These are phyloP conservation scores for Tricholoma bakamatsutake DNA, from an alignment of 768 basidiomycete genomes.

Conservation along the genomic window DNA sequence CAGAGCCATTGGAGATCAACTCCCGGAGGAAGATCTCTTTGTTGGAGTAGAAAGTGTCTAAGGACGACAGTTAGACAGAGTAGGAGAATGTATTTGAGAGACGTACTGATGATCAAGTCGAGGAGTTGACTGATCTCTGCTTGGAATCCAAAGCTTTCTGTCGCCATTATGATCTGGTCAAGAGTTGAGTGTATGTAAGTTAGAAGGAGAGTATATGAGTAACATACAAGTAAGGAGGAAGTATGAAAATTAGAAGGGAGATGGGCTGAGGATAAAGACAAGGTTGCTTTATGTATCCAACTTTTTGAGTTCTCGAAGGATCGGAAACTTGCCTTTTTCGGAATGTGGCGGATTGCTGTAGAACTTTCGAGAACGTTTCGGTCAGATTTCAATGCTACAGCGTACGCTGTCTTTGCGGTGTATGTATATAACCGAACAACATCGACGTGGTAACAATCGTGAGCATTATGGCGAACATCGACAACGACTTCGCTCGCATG, in stretches of 20 bases:
- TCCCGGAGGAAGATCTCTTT: slow-evolving; percentile 99
- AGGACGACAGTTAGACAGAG: slow-evolving; percentile 5
- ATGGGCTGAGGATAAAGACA: slow-evolving; percentile 10
- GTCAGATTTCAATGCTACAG: too few species aligned
- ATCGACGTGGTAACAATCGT: too few species aligned
- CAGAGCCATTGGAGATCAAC: slow-evolving; percentile 93
- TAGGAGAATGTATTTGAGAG: background rate
- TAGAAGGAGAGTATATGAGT: background rate
- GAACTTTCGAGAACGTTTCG: slow-evolving; percentile 39
- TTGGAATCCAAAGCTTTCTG: slow-evolving; percentile 93
- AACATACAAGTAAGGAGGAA: slow-evolving; percentile 12
- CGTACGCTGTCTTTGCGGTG: too few species aligned
- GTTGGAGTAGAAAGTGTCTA: slow-evolving; percentile 99
- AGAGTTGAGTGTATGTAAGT: background rate
- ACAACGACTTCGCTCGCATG: too few species aligned
- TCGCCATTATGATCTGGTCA: slow-evolving; percentile 46
- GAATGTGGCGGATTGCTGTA: slow-evolving; percentile 23
- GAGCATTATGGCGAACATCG: too few species aligned
- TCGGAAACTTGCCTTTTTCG: slow-evolving; percentile 41
- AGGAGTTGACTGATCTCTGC: slow-evolving; percentile 99
- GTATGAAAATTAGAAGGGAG: slow-evolving; percentile 13
- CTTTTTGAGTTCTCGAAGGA: slow-evolving; percentile 44
- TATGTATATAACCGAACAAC: too few species aligned
- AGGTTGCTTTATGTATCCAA: slow-evolving; percentile 30
- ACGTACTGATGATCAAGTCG: slow-evolving; percentile 96